Evolutionary conservation across 2,329 filamentous ascomycete species (phyloP), one percentile per base, ranked within the genome.

Genomic region (Colletotrichum abscissum): DNA sequence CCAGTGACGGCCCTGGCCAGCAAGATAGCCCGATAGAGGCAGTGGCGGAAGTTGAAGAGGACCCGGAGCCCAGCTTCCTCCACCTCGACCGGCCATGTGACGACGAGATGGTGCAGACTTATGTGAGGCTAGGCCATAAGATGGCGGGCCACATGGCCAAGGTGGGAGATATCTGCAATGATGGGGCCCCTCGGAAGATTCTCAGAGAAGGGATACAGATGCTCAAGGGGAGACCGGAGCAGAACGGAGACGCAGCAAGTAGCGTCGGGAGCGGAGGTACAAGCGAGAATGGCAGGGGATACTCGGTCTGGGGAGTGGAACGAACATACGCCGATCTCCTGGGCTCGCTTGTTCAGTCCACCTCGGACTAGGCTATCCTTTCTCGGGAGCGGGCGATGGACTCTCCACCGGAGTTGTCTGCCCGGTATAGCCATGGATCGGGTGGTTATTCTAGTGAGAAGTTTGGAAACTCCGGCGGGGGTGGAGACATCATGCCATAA

Each of bases 51-150:
- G 26, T 62, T n/a, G 69, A 69, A 14, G 54, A 71, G 3, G 65
- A 64, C 28, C 67, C 70, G 12, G 72, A 76, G 12, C 83, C 85
- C 0, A 82, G 79, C 0, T 86, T 87, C 9, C 87, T 90, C 49
- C 84, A 87, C 22, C 80, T 91, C 0, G 89, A 91, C 69, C 82
- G 88, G 11, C 89, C 89, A 0, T 85, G 85, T 2, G 88, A 90
- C 74, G 89, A 91, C 76, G 88, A 90, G 75, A 82, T 90, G 62
- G 88, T 90, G 1, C 89, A 91, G 75, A 79, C 86, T 1, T 91
- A 88, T 77, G 87, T 91, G 0, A 81, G 85, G 12, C 81, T 84
- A 19, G 89, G 88, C 0, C 69, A 74, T 1, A 80, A 76, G 3
- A 89, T 91, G 85, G 82, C 81, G 22, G 88, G 85, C 0, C 84